Conservation (phyloP, 2,329 filamentous ascomycete genomes). For the Hymenoscyphus albidus region DNA sequence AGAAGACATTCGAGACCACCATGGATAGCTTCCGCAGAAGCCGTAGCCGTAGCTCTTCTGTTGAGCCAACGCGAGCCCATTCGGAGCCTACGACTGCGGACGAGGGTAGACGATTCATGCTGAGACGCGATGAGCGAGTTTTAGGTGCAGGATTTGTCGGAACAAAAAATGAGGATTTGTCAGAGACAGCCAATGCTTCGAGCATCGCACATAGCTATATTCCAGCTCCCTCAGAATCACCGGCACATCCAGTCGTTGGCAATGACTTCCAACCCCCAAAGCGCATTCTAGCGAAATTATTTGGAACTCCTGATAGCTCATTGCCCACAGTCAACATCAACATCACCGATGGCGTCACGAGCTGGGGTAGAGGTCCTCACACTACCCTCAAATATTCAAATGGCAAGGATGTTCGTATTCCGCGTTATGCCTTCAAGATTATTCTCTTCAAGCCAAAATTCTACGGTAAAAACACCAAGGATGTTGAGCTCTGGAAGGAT, state of each 20-base stretch:
- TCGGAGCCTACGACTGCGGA: slow-evolving; percentile 28
- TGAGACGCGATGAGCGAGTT: slow-evolving; percentile 32
- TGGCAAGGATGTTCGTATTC: slow-evolving; percentile 64
- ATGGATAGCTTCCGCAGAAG: slow-evolving; percentile 32
- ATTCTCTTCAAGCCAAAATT: slow-evolving; percentile 69
- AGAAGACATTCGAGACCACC: slow-evolving; percentile 41
- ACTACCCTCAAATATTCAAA: slow-evolving; percentile 67
- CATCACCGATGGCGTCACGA: slow-evolving; percentile 63
- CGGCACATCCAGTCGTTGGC: slow-evolving; percentile 15
- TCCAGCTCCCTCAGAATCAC: background rate
- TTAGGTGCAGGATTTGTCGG: slow-evolving; percentile 14
- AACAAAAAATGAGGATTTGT: slow-evolving; percentile 14
- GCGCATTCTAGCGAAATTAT: slow-evolving; percentile 59
- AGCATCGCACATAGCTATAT: background rate
- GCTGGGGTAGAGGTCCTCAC: slow-evolving; percentile 69
- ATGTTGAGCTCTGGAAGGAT: slow-evolving; percentile 16
- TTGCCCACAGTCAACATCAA: slow-evolving; percentile 59
- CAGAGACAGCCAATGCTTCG: slow-evolving; percentile 16
- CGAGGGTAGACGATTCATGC: slow-evolving; percentile 23
- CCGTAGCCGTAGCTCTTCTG: slow-evolving; percentile 25
- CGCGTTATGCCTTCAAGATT: slow-evolving; percentile 77
- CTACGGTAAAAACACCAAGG: slow-evolving; percentile 52
- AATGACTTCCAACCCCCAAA: slow-evolving; percentile 36
- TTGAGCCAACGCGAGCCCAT: slow-evolving; percentile 26
- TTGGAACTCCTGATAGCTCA: slow-evolving; percentile 62